Base-by-base conservation (phyloP, 192 early-diverging fungal species). In the Mortierella claussenii region DNA sequence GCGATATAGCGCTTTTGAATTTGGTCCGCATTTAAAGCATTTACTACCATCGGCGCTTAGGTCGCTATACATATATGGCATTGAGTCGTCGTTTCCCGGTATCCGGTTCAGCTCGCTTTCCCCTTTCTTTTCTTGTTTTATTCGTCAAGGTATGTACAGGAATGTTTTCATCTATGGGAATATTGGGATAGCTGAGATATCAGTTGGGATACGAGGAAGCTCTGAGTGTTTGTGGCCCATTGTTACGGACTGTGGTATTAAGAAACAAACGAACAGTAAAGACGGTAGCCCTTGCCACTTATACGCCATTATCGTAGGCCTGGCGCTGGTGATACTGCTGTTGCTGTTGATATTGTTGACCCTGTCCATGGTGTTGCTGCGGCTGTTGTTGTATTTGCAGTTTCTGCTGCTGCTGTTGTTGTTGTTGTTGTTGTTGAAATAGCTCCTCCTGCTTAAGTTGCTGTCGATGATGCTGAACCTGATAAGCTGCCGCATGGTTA, bases 381-480 rank as follows among this genome's bases (percentile, higher is more conserved):
- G 30, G 55, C 17, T 57, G 55, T 24, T 57, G 55, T 23, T 42
- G 37, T 17, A 31, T 26, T 37, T 65, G 40, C 20, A 55, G 52
- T 24, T 60, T 42, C 24, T 61, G 58, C 23, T 55, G 68, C 26
- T 65, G 40, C 20, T 61, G 52, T 24, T 60, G 51, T 33, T 61
- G 58, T 17, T 55, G 68, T 31, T 55, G 59, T 13, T 61, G 54
- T 28, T 63, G 60, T 31, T 63, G 60, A 5, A 49, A 33, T 4
- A 67, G 12, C 24, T 76, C 73, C 28, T 76, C 73, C n/a, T 76
- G 64, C 30, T 67, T 67, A 26, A 76, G 23, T 34, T 76, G 63
- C 45, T 75, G 71, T 20, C 71, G 47, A 26, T 65, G 63, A 28
- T 75, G 71, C 34, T 75, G 55, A 8, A 66, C 56, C 40, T 75